Percentiles rank a stretch among this genome's conserved stretches.
These are phyloP conservation scores for Rhodotorula sp. DNA, from an alignment of 1,284 basidiomycete genomes.

Conservation along the genomic window DNA sequence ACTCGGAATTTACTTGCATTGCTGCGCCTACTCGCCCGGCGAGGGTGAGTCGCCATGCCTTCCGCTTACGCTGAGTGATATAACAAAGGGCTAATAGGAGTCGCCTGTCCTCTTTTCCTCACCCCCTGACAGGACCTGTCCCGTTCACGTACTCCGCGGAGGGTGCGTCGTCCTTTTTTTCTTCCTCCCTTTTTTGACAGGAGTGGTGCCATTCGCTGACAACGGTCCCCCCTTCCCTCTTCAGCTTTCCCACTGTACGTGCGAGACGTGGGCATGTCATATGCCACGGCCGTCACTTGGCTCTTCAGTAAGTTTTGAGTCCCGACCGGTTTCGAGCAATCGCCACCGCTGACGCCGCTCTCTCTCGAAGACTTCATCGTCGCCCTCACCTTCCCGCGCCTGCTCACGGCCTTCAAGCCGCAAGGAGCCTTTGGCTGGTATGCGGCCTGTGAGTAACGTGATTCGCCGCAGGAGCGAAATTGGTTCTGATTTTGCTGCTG, in stretches of 20 bases:
- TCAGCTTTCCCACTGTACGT: slow-evolving; percentile 52
- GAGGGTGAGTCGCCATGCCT: neutral
- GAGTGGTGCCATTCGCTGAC: neutral
- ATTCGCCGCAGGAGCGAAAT: too few species aligned
- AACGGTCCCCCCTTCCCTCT: too few species aligned
- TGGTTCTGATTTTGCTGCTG: slow-evolving; percentile 33
- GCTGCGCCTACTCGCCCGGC: slow-evolving; percentile 23
- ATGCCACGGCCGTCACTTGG: slow-evolving; percentile 55
- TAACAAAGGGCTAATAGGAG: too few species aligned
- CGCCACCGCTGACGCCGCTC: neutral
- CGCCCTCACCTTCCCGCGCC: slow-evolving; percentile 46
- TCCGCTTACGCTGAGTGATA: too few species aligned
- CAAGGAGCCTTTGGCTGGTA: slow-evolving; percentile 46
- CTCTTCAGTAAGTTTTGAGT: slow-evolving; percentile 6
- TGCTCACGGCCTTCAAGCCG: slow-evolving; percentile 42
- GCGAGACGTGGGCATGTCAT: slow-evolving; percentile 56
- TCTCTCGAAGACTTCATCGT: slow-evolving; percentile 7
- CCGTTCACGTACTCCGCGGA: slow-evolving; percentile 54
- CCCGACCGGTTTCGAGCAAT: neutral
- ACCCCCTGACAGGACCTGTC: slow-evolving; percentile 44
- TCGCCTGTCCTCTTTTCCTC: too few species aligned
- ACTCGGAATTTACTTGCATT: slow-evolving; percentile 41
- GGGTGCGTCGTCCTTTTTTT: slow-evolving; percentile 39
- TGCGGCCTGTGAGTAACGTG: slow-evolving; percentile 2
- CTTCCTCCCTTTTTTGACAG: too few species aligned